Base-by-base conservation (phyloP, 179 eudicot genomes). In the Silene noctiflora region DNA sequence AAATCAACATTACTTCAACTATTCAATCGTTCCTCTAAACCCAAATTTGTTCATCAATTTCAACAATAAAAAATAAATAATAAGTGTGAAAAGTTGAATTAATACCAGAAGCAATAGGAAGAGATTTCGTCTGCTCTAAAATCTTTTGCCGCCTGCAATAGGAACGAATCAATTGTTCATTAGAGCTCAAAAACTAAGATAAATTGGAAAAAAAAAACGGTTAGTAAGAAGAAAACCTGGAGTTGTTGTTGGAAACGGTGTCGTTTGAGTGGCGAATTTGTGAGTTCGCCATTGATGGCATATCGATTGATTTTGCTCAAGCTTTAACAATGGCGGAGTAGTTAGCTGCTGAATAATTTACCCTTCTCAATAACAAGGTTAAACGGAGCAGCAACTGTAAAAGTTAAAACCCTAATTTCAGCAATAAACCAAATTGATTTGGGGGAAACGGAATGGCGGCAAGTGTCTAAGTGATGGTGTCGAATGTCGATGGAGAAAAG, bases 41-140 rank as follows among this genome's bases (percentile, higher is more conserved):
- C 33, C 55, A 0, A 7, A 12, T 12, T 66, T 67, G 10, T 22
- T 64, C 62, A 42, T 27, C 42, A 81, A 55, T 20, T 66, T 53
- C 46, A 61, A 1, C 33, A 27, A 7, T 39, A 39, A 39, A 4
- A 33, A 39, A 39, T 39, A 10, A 64, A 66, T 4, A 24, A 71
- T 12, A 13, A 48, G 14, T 1, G 46, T 7, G 13, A 17, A 48
- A 76, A 51, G 12, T 25, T 27, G 12, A 3, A 17, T 27, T 12
- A 31, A 68, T 63, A 92, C 98, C 98, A 35, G 89, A 77, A 74
- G 98, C 92, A 42, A 94, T 92, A 0, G 98, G 98, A 46, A 94
- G 85, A 21, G 88, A 81, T 76, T 86, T 89, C 24, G 88, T 79
- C 75, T 89, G 97, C 77, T 84, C 79, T 71, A 78, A 81, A 82